Conservation (phyloP, 805 yeast species). For the Candida awuae region DNA sequence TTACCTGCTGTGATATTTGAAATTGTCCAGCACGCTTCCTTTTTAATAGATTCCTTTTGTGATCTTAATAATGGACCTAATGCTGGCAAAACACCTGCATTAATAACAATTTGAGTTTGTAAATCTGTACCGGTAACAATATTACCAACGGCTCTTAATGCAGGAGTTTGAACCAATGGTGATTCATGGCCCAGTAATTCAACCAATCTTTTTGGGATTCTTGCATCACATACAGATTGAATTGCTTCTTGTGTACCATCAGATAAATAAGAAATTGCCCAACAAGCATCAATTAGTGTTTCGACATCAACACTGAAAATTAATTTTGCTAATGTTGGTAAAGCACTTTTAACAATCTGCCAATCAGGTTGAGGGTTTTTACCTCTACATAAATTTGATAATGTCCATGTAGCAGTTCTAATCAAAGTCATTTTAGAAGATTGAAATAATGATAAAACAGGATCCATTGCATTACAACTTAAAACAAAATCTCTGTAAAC, state of each 20-base stretch:
- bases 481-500: slow-evolving; percentile 84
- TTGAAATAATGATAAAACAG: slow-evolving; percentile 70
- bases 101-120: slow-evolving; percentile 92
- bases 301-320: slow-evolving; percentile 88
- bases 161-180: slow-evolving; percentile 90
- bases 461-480: slow-evolving; percentile 78
- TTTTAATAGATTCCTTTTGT: slow-evolving; percentile 84
- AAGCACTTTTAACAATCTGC: slow-evolving; percentile 74
- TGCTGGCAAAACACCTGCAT: slow-evolving; percentile 85
- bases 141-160: slow-evolving; percentile 94
- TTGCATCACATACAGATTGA: slow-evolving; percentile 93
- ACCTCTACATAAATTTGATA: slow-evolving; percentile 94
- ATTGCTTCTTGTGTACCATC: slow-evolving; percentile 92
- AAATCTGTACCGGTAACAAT: slow-evolving; percentile 94
- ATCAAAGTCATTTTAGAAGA: slow-evolving; percentile 81
- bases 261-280: slow-evolving; percentile 94
- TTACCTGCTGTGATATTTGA: slow-evolving; percentile 98
- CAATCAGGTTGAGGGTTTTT: slow-evolving; percentile 95
- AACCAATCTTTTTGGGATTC: slow-evolving; percentile 90
- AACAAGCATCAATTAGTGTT: slow-evolving; percentile 93
- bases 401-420: slow-evolving; percentile 97
- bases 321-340: slow-evolving; percentile 86
- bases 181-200: slow-evolving; percentile 81
- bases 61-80: slow-evolving; percentile 72
- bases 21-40: slow-evolving; percentile 98